Percentiles rank a stretch among this genome's conserved stretches.
phyloP scores from a whole-genome alignment of 495 filamentous ascomycete genomes.

The Polyplosphaeria fusca region DNA sequence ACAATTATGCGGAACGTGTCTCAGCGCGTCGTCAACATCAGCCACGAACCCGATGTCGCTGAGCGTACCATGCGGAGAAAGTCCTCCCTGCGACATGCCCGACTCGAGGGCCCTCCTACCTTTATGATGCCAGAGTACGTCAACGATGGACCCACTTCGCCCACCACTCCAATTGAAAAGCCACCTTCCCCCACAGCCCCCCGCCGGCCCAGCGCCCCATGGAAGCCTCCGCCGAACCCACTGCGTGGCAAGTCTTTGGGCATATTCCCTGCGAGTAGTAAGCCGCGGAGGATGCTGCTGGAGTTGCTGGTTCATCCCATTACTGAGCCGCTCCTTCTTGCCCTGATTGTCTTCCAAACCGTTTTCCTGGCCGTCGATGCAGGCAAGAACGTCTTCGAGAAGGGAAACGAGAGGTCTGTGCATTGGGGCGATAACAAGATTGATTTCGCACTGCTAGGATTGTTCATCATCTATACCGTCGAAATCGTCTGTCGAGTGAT shows the following conservation, averaged over 20 bases:
- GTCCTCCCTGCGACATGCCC: slow-evolving; percentile 53
- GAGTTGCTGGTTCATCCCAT: slow-evolving; percentile 82
- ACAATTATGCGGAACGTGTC: slow-evolving; percentile 97
- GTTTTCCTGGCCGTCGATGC: slow-evolving; percentile 81
- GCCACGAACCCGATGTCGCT: slow-evolving; percentile 78
- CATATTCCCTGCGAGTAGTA: slow-evolving; percentile 74
- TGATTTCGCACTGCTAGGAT: slow-evolving; percentile 73
- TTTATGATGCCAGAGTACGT: slow-evolving; percentile 57
- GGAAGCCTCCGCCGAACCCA: slow-evolving; percentile 66
- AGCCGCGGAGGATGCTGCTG: slow-evolving; percentile 69
- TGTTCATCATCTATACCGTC: slow-evolving; percentile 89
- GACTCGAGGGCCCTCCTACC: slow-evolving; percentile 54
- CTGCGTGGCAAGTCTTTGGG: slow-evolving; percentile 83
- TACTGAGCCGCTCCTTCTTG: slow-evolving; percentile 80
- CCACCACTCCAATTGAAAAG: slow-evolving; percentile 49
- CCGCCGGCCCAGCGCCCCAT: slow-evolving; percentile 12
- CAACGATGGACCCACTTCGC: slow-evolving; percentile 53
- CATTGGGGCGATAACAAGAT: slow-evolving; percentile 67
- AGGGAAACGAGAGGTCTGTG: slow-evolving; percentile 42
- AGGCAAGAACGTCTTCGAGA: slow-evolving; percentile 59
- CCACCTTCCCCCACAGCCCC: slow-evolving; percentile 23
- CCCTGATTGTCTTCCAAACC: slow-evolving; percentile 85
- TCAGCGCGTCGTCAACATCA: slow-evolving; percentile 94
- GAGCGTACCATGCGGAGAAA: slow-evolving; percentile 71
- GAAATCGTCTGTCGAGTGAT: slow-evolving; percentile 78